Base-by-base conservation (phyloP, 2,329 filamentous ascomycete species). In the Penicillium thymicola region DNA sequence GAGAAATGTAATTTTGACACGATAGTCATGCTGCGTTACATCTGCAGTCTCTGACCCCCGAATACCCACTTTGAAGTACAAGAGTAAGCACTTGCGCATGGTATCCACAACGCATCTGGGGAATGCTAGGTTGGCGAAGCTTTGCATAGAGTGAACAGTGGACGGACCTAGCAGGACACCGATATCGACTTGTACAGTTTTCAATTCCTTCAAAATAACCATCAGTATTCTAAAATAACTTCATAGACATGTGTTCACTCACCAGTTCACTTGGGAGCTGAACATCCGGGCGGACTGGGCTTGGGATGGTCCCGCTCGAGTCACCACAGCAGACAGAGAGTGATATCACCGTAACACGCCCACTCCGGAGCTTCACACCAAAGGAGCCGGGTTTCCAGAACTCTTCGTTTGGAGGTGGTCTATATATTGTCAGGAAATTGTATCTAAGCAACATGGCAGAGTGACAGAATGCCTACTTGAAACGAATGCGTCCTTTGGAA, bases 121-220 rank as follows among this genome's bases (percentile, higher is more conserved):
- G 16, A 67, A 66, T 3, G 78, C 61, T 2, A 61, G 45, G 4
- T 64, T 62, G 5, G 58, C 40, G 7, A 79, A 65, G 1, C 76
- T 80, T 51, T 81, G 81, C 79, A 89, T 83, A 9, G 78, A 71
- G 68, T 86, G 82, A 79, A 92, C 85, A 0, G 77, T 76, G 3
- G 73, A 75, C 5, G 82, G 79, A 1, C 79, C 72, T 1, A 80
- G 64, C 73, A 85, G 79, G 40, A 85, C 76, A 0, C 89, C 89
- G 62, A 92, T 88, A 18, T 85, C 80, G 2, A 92, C 65, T 0
- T 73, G 75, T 1, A 68, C 64, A 3, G 81, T 76, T 1, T 70
- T 65, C 2, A 85, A 60, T 16, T 67, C 76, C 70, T 82, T 13
- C 41, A 47, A 46, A 27, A 34, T 52, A 13, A 21, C 2, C 38